Percentiles rank a stretch among this genome's conserved stretches.
Evolutionary conservation across 1,284 basidiomycete genomes (phyloP).

Genomic region (Cutaneotrichosporon sp.): DNA sequence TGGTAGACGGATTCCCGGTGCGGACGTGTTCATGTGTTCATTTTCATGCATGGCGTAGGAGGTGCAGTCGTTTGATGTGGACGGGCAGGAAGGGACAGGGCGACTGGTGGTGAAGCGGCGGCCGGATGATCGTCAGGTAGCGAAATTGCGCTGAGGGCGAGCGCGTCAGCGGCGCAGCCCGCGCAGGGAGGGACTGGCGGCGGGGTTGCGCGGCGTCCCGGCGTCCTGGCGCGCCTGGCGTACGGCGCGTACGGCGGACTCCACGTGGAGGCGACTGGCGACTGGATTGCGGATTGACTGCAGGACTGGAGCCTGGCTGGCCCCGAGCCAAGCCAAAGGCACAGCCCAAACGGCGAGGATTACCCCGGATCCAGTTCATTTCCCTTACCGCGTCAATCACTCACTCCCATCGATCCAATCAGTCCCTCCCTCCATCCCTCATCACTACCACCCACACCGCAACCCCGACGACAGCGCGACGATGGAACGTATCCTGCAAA

Average conservation of each 20-base stretch:
- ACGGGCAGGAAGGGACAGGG: background rate
- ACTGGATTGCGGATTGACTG: no score
- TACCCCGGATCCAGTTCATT: background rate
- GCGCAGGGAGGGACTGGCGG: no score
- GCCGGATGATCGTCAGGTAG: no score
- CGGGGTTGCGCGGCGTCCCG: no score
- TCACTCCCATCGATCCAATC: background rate
- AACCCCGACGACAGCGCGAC: no score
- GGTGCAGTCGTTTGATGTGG: background rate
- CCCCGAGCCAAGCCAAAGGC: background rate
- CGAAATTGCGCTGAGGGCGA: no score
- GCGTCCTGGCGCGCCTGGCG: no score
- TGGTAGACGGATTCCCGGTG: slow-evolving; percentile 2
- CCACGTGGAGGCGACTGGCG: no score
- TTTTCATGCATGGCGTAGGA: background rate
- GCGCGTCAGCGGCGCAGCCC: no score
- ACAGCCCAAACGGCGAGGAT: background rate
- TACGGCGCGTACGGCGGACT: no score
- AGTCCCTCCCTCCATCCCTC: no score
- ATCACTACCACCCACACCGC: background rate
- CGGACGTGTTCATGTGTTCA: background rate
- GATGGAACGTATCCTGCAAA: slow-evolving; percentile 45
- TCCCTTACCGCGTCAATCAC: background rate
- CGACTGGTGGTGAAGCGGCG: background rate
- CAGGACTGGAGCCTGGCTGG: no score